phyloP scores from a whole-genome alignment of 2,329 filamentous ascomycete genomes.

The Neopestalotiopsis clavispora region DNA sequence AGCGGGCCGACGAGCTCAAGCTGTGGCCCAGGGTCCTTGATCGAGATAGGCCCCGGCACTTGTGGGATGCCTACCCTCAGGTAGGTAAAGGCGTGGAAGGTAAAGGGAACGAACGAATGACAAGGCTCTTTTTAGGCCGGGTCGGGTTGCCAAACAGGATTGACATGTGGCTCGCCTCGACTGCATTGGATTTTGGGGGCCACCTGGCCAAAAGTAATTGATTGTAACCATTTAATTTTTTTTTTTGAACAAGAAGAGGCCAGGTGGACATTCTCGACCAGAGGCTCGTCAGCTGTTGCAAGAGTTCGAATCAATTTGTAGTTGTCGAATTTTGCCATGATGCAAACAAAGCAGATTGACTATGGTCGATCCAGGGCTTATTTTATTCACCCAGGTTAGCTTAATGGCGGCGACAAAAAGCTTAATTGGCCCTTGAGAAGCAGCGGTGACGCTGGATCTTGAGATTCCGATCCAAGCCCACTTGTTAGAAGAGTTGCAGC shows the following conservation, averaged over 20 bases:
- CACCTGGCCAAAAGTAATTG: neutral
- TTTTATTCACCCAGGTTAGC: too few relatives aligned
- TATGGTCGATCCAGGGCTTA: neutral
- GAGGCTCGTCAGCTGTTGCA: neutral
- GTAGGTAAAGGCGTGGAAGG: neutral
- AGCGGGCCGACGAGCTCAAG: conserved; percentile 7
- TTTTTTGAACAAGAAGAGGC: neutral
- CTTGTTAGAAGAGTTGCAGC: neutral
- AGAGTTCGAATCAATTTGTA: neutral
- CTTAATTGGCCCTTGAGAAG: neutral
- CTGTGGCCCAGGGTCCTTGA: conserved; percentile 7
- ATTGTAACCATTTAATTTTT: neutral
- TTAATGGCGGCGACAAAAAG: neutral
- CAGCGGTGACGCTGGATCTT: neutral
- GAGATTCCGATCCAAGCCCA: neutral
- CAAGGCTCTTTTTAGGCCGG: too few relatives aligned
- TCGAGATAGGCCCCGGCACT: conserved; percentile 15
- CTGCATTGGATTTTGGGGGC: neutral
- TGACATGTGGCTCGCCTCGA: neutral
- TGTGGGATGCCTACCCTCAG: neutral
- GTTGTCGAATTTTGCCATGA: neutral
- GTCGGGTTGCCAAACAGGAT: neutral
- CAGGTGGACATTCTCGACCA: neutral
- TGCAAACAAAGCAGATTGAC: neutral
- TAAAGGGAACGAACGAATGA: too few relatives aligned